Evolutionary conservation across 192 early-diverging fungal genomes (phyloP), one percentile per base, ranked within the genome.

Genomic region (Entrophospora sp.): DNA sequence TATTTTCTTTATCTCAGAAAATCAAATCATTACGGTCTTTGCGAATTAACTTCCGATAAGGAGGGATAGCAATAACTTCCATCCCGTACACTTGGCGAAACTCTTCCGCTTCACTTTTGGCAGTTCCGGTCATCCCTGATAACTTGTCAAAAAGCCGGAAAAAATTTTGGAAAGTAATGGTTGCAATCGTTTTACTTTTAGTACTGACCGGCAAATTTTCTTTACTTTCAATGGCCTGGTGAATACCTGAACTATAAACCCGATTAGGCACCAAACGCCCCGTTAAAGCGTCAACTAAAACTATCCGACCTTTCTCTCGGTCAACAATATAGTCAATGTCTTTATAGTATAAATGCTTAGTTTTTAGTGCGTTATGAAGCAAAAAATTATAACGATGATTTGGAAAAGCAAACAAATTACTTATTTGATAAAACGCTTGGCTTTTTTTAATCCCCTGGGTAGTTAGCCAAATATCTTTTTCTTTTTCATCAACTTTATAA

Each of bases 341-440:
- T n/a, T 49, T 49, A n/a, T 49, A n/a, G 48, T 49, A 49, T 10
- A 49, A 49, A 49, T 49, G 48, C 48, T 49, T 49, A n/a, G 48
- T 24, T 49, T 49, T 49, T 49, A 49, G 18, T 5, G 48, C 48
- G 18, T 49, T 49, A 49, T 49, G 48, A 22, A 49, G 48, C 24
- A 49, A 49, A 49, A 49, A 49, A 49, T 49, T 49, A 49, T 49
- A 49, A 49, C 48, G 48, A 24, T 49, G 48, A 22, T 49, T 49
- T 49, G 5, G 5, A 24, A 49, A 49, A 49, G 48, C 48, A 22
- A 49, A 49, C 5, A 49, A n/a, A 22, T 49, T 49, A 49, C 18
- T n/a, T 49, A 49, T 10, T 49, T 24, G 48, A 5, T n/a, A 49
- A 49, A 49, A 49, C 18, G 5, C 24, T 49, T 49, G 7, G 18